These are phyloP conservation scores for Yamadazyma siamensis DNA, from an alignment of 1,139 yeast genomes.

Conservation along the genomic window DNA sequence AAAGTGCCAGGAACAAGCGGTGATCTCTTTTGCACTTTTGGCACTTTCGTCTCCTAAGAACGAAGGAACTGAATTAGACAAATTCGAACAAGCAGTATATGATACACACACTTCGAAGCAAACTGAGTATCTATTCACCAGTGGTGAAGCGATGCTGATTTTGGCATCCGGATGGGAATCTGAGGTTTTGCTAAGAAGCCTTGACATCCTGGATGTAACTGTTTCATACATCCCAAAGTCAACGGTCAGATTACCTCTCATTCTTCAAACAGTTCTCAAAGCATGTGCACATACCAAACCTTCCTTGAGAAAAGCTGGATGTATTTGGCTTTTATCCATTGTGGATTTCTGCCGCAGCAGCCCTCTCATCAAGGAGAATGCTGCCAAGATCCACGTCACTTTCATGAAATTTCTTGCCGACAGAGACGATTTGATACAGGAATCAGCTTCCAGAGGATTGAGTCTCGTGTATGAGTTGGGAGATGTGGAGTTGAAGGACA, in stretches of 20 bases:
- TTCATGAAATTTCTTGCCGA: conserved; percentile 77
- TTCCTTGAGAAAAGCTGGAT: conserved; percentile 66
- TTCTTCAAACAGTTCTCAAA: conserved; percentile 47
- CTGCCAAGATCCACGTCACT: conserved; percentile 61
- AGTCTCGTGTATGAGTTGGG: conserved; percentile 81
- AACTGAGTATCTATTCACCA: conserved; percentile 66
- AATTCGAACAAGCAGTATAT: conserved; percentile 45
- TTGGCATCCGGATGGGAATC: conserved; percentile 79
- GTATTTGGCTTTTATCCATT: conserved; percentile 82
- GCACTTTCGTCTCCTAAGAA: conserved; percentile 17
- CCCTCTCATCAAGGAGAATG: conserved; percentile 35
- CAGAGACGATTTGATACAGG: conserved; percentile 82
- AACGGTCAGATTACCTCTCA: conserved; percentile 23
- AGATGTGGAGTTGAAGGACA: conserved; percentile 62
- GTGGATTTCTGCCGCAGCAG: conserved; percentile 68
- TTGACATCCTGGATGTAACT: conserved; percentile 46
- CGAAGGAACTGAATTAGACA: conserved; percentile 17
- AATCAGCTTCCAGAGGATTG: conserved; percentile 86
- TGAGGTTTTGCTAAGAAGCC: conserved; percentile 43
- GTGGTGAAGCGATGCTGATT: conserved; percentile 81
- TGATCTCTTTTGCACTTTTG: conserved; percentile 52
- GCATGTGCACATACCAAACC: conserved; percentile 70
- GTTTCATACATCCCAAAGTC: conserved; percentile 17
- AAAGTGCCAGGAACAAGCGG: conserved; percentile 60
- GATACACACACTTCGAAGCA: conserved; percentile 67